Evolutionary conservation across 768 basidiomycete genomes (phyloP), one percentile per base, ranked within the genome.

Genomic region (Boletus sp.): DNA sequence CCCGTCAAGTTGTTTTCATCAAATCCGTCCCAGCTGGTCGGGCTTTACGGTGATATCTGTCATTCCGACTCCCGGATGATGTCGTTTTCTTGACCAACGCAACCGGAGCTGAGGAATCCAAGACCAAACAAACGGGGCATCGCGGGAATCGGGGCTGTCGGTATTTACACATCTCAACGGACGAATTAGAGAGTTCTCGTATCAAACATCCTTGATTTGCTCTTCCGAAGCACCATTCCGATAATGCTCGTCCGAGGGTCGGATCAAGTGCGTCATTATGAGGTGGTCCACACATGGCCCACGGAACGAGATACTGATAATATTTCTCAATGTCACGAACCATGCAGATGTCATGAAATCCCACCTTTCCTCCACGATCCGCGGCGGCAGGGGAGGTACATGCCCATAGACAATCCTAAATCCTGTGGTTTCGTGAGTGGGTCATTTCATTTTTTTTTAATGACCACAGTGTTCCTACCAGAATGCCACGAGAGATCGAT

Each of bases 221-320:
- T 73, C 71, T 46, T 75, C 71, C n/a, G n/a, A n/a, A n/a, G 23
- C 71, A 60, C 73, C 74, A 75, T 7, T 63, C 60, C 70, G 72
- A 75, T 30, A 75, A 51, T 13, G 68, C 59, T 29, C 43, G 54
- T 13, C 58, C 69, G n/a, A 64, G 37, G 44, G 61, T 54, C 4
- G 61, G 54, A 42, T 74, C 64, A 14, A 55, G 50, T 13, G 59
- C 60, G 17, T 57, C 59, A 25, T 51, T n/a, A 13, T 57, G 63
- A 33, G 64, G 43, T 37, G 53, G 46, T 13, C 73, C 70, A 43
- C 64, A 15, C 37, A 70, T 65, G 0, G 70, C 72, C 70, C 70
- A 74, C 21, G 72, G 72, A 33, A 72, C 57, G 5, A 74, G 57
- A 50, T 70, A 74, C 72, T 74, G 37, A 21, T 11, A 3, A 19